phyloP scores from a whole-genome alignment of 352 stramenopile genomes.

The Phytophthora capsici region DNA sequence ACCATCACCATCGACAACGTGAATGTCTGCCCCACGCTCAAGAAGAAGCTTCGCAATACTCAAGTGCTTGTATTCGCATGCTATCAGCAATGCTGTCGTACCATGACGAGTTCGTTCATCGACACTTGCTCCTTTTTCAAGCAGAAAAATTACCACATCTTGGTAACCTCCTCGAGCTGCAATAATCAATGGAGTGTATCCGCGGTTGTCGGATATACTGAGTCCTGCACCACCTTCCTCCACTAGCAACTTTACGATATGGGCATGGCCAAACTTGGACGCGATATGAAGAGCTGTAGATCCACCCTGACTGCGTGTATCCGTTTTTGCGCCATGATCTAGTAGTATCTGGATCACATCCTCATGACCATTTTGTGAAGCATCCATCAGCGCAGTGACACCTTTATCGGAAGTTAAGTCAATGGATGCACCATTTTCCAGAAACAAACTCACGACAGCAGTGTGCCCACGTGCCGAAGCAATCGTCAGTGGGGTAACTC shows the following conservation, averaged over 20 bases:
- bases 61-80: too few relatives aligned
- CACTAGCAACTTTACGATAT: not conserved
- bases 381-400: not conserved
- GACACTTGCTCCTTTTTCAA: not conserved
- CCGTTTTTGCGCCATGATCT: not conserved
- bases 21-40: too few relatives aligned
- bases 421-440: not conserved
- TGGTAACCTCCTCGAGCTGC: not conserved
- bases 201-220: not conserved
- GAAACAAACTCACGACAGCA: not conserved
- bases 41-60: too few relatives aligned
- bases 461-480: not conserved
- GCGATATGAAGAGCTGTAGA: not conserved
- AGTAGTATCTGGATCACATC: not conserved
- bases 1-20: not conserved
- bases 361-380: not conserved
- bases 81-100: too few relatives aligned
- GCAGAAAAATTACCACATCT: not conserved
- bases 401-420: not conserved
- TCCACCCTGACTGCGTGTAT: not conserved
- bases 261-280: not conserved
- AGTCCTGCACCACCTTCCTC: not conserved
- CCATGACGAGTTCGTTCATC: not conserved
- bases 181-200: not conserved
- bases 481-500: not conserved